A percentile compares a stretch with the other conserved stretches of the same genome.
phyloP scores from a whole-genome alignment of 495 filamentous ascomycete genomes.

The Penicillium pancosmium region DNA sequence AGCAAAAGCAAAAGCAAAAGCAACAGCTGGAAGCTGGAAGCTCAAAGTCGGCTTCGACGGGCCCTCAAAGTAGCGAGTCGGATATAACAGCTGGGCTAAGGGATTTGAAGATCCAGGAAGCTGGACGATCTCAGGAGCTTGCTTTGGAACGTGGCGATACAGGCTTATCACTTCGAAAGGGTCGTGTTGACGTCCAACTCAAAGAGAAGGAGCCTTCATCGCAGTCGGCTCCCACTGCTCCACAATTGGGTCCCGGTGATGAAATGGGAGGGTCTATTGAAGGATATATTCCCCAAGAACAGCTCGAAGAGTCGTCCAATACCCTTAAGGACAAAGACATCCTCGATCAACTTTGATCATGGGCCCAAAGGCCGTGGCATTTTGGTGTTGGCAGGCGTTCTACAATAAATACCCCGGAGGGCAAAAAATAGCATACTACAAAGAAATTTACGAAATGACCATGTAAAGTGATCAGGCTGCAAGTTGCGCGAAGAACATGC shows the following conservation, averaged over 20 bases:
- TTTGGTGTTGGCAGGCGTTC: slow-evolving; percentile 17
- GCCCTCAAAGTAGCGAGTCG: slow-evolving; percentile 14
- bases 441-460: slow-evolving; percentile 24
- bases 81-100: slow-evolving; percentile 37
- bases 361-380: slow-evolving; percentile 13
- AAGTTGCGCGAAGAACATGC: slow-evolving; percentile 7
- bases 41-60: slow-evolving; percentile 4
- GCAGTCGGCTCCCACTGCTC: slow-evolving; percentile 23
- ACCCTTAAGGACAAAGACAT: slow-evolving; percentile 34
- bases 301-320: slow-evolving; percentile 13
- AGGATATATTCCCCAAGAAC: slow-evolving; percentile 43
- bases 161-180: slow-evolving; percentile 26
- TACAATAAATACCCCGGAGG: slow-evolving; percentile 27
- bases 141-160: slow-evolving; percentile 53
- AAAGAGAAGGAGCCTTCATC: slow-evolving; percentile 38
- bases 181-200: slow-evolving; percentile 43
- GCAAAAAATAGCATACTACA: slow-evolving; percentile 18
- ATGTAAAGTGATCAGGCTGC: slow-evolving; percentile 10
- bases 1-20: slow-evolving; percentile 13
- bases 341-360: slow-evolving; percentile 38
- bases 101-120: slow-evolving; percentile 35
- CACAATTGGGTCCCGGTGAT: slow-evolving; percentile 40
- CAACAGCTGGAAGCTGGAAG: slow-evolving; percentile 5
- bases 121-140: slow-evolving; percentile 37
- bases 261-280: slow-evolving; percentile 47